Evolutionary conservation across 305 asterid species (phyloP).

Genomic region (Rubia balearica): DNA sequence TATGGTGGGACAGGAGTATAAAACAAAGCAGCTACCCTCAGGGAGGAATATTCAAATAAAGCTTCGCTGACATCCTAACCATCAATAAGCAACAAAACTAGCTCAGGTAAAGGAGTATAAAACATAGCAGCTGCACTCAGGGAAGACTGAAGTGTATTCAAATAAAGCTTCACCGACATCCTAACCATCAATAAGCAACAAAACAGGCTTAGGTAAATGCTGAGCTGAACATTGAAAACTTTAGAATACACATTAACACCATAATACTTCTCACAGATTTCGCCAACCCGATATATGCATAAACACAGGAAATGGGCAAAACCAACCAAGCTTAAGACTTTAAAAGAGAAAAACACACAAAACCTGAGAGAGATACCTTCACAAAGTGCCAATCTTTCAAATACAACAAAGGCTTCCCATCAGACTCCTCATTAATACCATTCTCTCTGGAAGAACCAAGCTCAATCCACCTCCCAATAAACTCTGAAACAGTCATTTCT

Average conservation of each 20-base stretch:
- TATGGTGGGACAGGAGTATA: no score
- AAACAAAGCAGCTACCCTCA: no score
- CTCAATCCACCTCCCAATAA: conserved; percentile 42
- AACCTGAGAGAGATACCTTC: conserved; percentile 35
- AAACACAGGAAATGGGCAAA: neutral
- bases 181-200: no score
- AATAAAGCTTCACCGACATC: no score
- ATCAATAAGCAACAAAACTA: no score
- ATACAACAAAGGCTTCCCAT: conserved; percentile 44
- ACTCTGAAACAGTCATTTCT: conserved; percentile 76
- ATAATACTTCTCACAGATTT: neutral
- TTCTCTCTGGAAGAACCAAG: conserved; percentile 18
- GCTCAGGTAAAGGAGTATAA: no score
- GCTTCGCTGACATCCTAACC: no score
- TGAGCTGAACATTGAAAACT: no score
- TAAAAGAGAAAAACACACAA: neutral
- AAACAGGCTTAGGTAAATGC: no score
- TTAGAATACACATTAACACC: neutral
- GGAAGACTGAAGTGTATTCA: no score
- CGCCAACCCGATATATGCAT: neutral
- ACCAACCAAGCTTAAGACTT: neutral
- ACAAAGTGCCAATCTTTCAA: conserved; percentile 98
- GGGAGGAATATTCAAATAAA: no score
- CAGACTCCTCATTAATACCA: conserved; percentile 20
- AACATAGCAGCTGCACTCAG: no score